Conservation (phyloP, 2,329 filamentous ascomycete species). For the Colletotrichum somersetense region DNA sequence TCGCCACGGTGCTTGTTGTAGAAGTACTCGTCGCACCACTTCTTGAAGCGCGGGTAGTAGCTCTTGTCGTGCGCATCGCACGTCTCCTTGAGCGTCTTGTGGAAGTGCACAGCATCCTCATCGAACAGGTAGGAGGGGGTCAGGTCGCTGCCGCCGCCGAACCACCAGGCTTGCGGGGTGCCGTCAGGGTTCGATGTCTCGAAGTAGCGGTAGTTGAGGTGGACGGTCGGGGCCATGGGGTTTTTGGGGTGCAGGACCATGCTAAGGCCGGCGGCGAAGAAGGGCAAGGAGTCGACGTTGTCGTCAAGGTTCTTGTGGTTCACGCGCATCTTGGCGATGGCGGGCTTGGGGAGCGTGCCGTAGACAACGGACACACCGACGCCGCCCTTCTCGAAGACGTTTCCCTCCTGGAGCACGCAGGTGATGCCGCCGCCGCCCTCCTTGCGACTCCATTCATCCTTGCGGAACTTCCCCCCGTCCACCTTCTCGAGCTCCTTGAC, state of each 20-base stretch:
- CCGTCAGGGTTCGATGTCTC: slow-evolving; percentile 91
- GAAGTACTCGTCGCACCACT: slow-evolving; percentile 99
- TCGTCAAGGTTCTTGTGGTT: slow-evolving; percentile 92
- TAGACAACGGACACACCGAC: slow-evolving; percentile 97
- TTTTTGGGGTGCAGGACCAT: slow-evolving; percentile 94
- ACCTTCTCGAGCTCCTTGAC: slow-evolving; percentile 85
- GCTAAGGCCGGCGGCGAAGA: slow-evolving; percentile 94
- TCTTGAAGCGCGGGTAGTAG: slow-evolving; percentile 96
- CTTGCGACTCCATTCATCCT: slow-evolving; percentile 88
- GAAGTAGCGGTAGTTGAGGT: slow-evolving; percentile 98
- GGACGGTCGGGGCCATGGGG: slow-evolving; percentile 96
- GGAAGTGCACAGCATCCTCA: slow-evolving; percentile 97
- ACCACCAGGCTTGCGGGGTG: slow-evolving; percentile 93
- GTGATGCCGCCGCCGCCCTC: slow-evolving; percentile 94
- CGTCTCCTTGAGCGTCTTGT: slow-evolving; percentile 89
- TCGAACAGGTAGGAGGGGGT: slow-evolving; percentile 96
- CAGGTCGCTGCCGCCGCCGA: slow-evolving; percentile 93
- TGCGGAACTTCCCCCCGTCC: slow-evolving; percentile 84
- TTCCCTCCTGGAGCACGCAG: slow-evolving; percentile 94
- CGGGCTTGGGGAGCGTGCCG: slow-evolving; percentile 86
- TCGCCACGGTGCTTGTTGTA: slow-evolving; percentile 92
- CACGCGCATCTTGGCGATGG: slow-evolving; percentile 91
- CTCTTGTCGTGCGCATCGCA: slow-evolving; percentile 93
- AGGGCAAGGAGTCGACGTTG: slow-evolving; percentile 84
- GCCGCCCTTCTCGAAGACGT: slow-evolving; percentile 97